These are phyloP conservation scores for Neofusicoccum parvum DNA, from an alignment of 2,329 filamentous ascomycete genomes.

Conservation along the genomic window DNA sequence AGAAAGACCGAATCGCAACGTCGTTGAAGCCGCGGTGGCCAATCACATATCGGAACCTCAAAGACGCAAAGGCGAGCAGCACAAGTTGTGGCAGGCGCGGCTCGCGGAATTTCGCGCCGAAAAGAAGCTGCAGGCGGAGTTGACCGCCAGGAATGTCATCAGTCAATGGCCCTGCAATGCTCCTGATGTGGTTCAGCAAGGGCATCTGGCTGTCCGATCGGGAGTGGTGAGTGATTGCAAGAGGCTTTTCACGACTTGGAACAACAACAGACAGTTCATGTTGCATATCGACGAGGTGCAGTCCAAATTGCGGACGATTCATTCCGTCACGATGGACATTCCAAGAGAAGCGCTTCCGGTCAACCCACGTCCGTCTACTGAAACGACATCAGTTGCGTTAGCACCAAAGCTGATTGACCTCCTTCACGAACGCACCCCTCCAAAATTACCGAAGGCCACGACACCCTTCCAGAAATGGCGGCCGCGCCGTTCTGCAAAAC, in stretches of 20 bases:
- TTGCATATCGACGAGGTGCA: not conserved
- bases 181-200: not conserved
- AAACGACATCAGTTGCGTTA: not conserved
- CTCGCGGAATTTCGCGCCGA: not conserved
- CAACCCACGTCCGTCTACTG: not conserved
- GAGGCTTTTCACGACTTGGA: not conserved
- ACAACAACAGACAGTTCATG: constrained; percentile 3
- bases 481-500: not conserved
- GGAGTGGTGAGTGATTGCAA: not conserved
- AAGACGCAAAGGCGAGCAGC: no score
- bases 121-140: not conserved
- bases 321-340: not conserved
- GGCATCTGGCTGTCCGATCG: not conserved
- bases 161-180: not conserved
- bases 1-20: not conserved
- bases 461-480: not conserved
- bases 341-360: not conserved
- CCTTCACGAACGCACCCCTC: not conserved
- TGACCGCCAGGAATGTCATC: not conserved
- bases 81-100: not conserved
- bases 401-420: not conserved
- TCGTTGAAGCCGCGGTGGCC: not conserved
- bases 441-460: not conserved
- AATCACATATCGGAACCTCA: not conserved
- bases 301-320: not conserved